Base-by-base conservation (phyloP, 345 rosid genomes). In the Mangifera indica region DNA sequence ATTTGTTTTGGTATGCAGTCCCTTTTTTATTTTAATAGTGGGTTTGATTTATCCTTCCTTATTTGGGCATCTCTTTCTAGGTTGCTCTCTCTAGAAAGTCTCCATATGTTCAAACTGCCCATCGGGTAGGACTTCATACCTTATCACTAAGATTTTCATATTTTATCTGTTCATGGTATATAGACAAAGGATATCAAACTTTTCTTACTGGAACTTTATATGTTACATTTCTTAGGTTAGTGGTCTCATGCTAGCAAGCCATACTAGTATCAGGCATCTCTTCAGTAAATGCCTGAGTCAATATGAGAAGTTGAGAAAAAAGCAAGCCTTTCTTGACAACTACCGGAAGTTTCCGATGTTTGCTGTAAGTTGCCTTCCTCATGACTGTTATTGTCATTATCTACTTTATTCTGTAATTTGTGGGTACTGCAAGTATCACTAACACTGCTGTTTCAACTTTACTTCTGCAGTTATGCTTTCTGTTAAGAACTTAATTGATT, bases 221-320 rank as follows among this genome's bases (percentile, higher is more conserved):
- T 25, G 34, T 24, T 48, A 29, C 25, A 58, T 59, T 68, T 75
- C 48, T 81, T 80, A 95, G 98, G 99, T 92, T 46, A 95, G 99
- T 73, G 97, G 99, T 78, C 96, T 95, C 56, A 95, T 95, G 99
- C 80, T 95, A 69, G 99, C 99, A 59, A 95, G 97, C 83, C 98
- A 95, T 82, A 92, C 99, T 12, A 92, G 97, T 75, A 92, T 92
- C 81, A 84, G 99, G 52, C 99, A 95, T 76, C 97, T 95, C 56
- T 95, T 95, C 89, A 92, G 96, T 82, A 95, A 85, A 87, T 89
- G 93, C 73, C 73, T 92, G 84, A 87, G 91, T 82, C 99, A 92
- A 78, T 95, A 95, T 67, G 97, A 90, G 59, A 90, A 90, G 82
- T 70, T 90, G 84, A 86, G 98, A 78, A 91, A 87, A 81, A 90